Base-by-base conservation (phyloP, 768 basidiomycete genomes). In the Rickenella mellea region DNA sequence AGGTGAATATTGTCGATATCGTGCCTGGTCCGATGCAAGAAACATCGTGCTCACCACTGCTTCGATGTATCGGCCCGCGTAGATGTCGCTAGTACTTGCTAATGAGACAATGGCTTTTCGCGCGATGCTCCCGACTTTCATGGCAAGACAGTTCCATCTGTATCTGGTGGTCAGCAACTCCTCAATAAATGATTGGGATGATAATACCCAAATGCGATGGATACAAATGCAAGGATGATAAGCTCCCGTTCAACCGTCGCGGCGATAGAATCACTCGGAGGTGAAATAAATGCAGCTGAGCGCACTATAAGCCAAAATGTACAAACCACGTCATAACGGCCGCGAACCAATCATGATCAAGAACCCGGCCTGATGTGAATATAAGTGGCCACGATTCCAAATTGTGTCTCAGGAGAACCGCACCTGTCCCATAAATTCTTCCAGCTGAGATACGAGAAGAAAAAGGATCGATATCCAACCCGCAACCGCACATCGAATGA, bases 131-230 rank as follows among this genome's bases (percentile, higher is more conserved):
- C 83, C 79, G 4, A 84, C 57, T 47, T 71, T 72, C 5, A 85
- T 73, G 4, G 72, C 84, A 5, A 87, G 61, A 51, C 76, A 80
- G 10, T 62, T 59, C 82, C 83, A 87, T 21, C 82, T 84, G 12
- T 10, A 39, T 21, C 17, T 21, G 22, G 15, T 20, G 6, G 12
- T 29, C 15, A 39, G 15, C 17, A 10, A 4, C 20, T 0, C n/a
- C 15, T 17, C 15, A 24, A 17, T 30, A 15, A 24, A 19, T 38
- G 33, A 35, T 36, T 36, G 11, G 7, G 19, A 17, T 36, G 3
- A 32, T 19, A 14, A 3, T 48, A 80, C 80, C 71, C 81, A 81
- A 80, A 85, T 22, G 68, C 65, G 7, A 65, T 15, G 2, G 62
- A 47, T 0, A 70, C 70, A 36, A 78, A 74, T 0, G 65, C 15